Conservation (phyloP, 73 alveolate genomes). For the Stentor coeruleus region DNA sequence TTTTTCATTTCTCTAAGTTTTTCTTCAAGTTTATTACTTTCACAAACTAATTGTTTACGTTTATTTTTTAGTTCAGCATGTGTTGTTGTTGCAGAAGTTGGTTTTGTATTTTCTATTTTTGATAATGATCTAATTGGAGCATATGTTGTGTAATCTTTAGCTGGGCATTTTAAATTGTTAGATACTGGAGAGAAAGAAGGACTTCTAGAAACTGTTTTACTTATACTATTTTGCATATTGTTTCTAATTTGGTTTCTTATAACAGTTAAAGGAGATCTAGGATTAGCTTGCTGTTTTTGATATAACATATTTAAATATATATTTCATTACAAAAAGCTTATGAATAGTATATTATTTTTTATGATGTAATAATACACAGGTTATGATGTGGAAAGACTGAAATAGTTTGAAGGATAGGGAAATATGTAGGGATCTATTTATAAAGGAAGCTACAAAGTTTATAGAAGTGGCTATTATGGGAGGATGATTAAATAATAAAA, state of each 20-base stretch:
- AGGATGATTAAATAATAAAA: constrained; percentile 51
- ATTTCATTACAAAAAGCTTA: too few species aligned
- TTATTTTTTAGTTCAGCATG: neutral
- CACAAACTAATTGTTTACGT: neutral
- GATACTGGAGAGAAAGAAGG: neutral
- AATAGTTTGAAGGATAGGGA: constrained; percentile 57
- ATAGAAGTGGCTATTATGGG: constrained; percentile 76
- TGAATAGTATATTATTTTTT: too few species aligned
- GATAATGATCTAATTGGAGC: neutral
- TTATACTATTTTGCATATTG: neutral
- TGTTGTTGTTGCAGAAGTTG: neutral
- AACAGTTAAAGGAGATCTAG: neutral
- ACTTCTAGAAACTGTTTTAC: neutral
- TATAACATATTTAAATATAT: neutral
- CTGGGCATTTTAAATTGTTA: neutral
- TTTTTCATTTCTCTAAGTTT: neutral
- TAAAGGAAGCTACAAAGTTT: constrained; percentile 75
- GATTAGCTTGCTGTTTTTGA: neutral
- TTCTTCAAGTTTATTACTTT: neutral
- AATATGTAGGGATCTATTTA: constrained; percentile 67
- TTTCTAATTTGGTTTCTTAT: neutral
- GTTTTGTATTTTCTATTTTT: neutral
- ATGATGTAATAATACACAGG: too few species aligned
- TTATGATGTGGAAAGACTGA: constrained; percentile 84
- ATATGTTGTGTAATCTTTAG: neutral